Percentiles rank a stretch among this genome's conserved stretches.
phyloP scores from a whole-genome alignment of 495 filamentous ascomycete genomes.

The Aspergillus coremiiformis region DNA sequence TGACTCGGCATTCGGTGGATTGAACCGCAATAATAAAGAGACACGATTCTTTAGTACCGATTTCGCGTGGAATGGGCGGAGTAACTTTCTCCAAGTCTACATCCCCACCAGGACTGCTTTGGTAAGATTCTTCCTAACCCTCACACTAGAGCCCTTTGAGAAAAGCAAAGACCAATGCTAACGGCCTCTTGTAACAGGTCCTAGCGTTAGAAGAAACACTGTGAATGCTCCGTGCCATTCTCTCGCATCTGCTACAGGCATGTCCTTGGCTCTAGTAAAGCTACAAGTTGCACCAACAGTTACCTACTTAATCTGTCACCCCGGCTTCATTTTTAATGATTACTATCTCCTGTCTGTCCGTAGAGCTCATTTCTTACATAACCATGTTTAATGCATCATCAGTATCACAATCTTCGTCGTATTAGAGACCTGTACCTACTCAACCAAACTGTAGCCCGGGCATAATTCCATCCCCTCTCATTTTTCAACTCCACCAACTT shows the following conservation, averaged over 20 bases:
- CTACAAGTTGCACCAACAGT: neutral
- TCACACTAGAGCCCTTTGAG: neutral
- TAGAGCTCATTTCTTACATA: neutral
- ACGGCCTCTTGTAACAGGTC: slow-evolving; percentile 29
- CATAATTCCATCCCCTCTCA: neutral
- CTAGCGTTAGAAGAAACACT: slow-evolving; percentile 46
- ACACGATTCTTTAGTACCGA: slow-evolving; percentile 88
- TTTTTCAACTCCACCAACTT: neutral
- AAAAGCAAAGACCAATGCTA: neutral
- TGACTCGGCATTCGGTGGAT: slow-evolving; percentile 67
- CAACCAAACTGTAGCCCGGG: neutral
- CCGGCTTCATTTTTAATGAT: neutral
- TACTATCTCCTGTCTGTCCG: neutral
- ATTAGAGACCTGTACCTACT: neutral
- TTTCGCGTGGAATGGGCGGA: slow-evolving; percentile 77
- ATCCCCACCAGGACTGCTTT: slow-evolving; percentile 78
- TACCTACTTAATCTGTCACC: neutral
- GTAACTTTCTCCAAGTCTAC: slow-evolving; percentile 90
- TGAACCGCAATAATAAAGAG: slow-evolving; percentile 63
- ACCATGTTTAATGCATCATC: neutral
- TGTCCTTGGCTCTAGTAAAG: neutral
- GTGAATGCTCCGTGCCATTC: slow-evolving; percentile 11
- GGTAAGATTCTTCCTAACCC: slow-evolving; percentile 47
- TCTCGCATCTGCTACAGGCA: neutral
- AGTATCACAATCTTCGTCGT: too few relatives aligned